Percentiles rank a stretch among this genome's conserved stretches.
phyloP scores from a whole-genome alignment of 805 yeast species.

The Candida lessepsii region DNA sequence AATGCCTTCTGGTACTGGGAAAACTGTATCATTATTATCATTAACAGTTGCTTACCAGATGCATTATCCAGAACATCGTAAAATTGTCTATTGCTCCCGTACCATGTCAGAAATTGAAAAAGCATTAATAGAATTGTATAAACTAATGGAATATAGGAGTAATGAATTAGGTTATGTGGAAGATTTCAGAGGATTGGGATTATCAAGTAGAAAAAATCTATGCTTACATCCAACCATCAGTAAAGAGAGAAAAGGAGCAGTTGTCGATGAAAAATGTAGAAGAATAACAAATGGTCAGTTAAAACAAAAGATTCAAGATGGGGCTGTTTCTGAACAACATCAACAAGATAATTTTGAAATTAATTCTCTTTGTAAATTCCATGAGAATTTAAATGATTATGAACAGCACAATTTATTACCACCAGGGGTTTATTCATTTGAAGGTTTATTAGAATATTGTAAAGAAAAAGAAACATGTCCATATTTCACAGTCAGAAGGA shows the following conservation, averaged over 20 bases:
- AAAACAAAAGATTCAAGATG: slow-evolving; percentile 57
- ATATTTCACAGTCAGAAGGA: slow-evolving; percentile 94
- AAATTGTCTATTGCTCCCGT: slow-evolving; percentile 96
- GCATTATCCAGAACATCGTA: slow-evolving; percentile 91
- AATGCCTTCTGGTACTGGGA: slow-evolving; percentile 99
- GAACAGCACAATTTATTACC: slow-evolving; percentile 91
- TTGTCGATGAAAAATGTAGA: slow-evolving; percentile 96
- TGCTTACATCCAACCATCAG: slow-evolving; percentile 88
- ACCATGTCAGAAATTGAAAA: slow-evolving; percentile 99
- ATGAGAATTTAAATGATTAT: slow-evolving; percentile 80
- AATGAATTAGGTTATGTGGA: slow-evolving; percentile 82
- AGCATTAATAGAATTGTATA: slow-evolving; percentile 87
- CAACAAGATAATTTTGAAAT: slow-evolving; percentile 42
- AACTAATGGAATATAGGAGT: slow-evolving; percentile 82
- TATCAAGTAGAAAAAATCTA: slow-evolving; percentile 90
- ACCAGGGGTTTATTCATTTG: slow-evolving; percentile 93
- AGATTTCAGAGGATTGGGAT: slow-evolving; percentile 90
- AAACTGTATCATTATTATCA: slow-evolving; percentile 88
- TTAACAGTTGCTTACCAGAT: slow-evolving; percentile 93
- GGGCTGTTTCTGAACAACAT: slow-evolving; percentile 50
- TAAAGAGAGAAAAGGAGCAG: slow-evolving; percentile 83
- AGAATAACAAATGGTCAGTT: slow-evolving; percentile 90
- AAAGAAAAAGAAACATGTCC: slow-evolving; percentile 85
- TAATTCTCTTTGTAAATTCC: slow-evolving; percentile 69
- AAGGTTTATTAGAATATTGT: slow-evolving; percentile 74